Base-by-base conservation (phyloP, 306 rosid species). In the Lathyrus oleraceus region DNA sequence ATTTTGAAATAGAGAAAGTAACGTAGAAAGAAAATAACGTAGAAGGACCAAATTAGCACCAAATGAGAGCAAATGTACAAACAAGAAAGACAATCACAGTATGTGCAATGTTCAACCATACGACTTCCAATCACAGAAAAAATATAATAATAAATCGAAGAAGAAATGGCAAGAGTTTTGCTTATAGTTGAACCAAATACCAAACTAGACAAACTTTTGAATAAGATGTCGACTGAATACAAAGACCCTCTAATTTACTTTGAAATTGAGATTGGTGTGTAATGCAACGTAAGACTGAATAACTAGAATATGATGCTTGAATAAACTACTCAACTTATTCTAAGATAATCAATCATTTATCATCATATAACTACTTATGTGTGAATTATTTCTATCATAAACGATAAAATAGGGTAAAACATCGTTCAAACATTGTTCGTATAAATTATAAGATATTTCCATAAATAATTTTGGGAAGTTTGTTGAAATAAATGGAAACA, bases 171-270 rank as follows among this genome's bases (percentile, higher is more conserved):
- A 20, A 53, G 21, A 53, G 60, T 53, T 53, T 21, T 53, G 71
- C 61, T 42, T 15, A 65, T 44, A 36, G 23, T n/a, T 68, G 60
- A 23, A 51, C 65, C 66, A 62, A 70, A 69, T 17, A 63, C 32
- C 77, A 75, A n/a, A 62, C 58, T 16, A 45, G 32, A 65, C 27
- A n/a, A 25, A 44, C 56, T 65, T 61, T 61, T 19, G 16, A 61
- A 36, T 10, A 42, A 43, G 54, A 32, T 42, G 13, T 14, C 1
- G 21, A 64, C 54, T 27, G 39, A 14, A 40, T 12, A 40, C 38
- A 5, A 7, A 12, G 13, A 40, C 10, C 52, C 51, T 11, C 14
- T 7, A 14, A 23, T 60, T 60, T 9, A 39, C 32, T 10, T 28
- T 10, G 9, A 23, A 19, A 39, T 20, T 39, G 51, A 32, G 51